Percentiles rank a stretch among this genome's conserved stretches.
Evolutionary conservation across 768 basidiomycete species (phyloP).

Genomic region (Russula vinacea): DNA sequence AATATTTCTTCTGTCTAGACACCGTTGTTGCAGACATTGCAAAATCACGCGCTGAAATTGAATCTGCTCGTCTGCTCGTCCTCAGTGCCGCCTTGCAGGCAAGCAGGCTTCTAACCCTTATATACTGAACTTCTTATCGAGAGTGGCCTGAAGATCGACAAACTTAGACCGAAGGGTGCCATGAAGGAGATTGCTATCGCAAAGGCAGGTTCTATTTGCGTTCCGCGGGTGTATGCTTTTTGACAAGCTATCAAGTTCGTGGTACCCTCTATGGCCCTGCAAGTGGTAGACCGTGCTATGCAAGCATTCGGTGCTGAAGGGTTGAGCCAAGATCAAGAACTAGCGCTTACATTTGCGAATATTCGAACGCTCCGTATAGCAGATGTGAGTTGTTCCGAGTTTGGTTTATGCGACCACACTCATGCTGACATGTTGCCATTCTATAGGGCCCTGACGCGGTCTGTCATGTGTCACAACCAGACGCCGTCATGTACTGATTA

Average conservation of each 20-base stretch:
- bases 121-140: background rate
- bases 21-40: conserved; percentile 91
- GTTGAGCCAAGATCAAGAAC: conserved; percentile 80
- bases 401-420: background rate
- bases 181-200: conserved; percentile 97
- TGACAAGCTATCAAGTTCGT: conserved; percentile 60
- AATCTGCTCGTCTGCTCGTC: conserved; percentile 81
- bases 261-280: conserved; percentile 85
- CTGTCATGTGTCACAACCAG: conserved; percentile 31
- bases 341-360: conserved; percentile 74
- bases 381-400: conserved; percentile 52
- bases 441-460: conserved; percentile 76
- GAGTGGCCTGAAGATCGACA: conserved; percentile 65
- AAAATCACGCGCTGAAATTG: conserved; percentile 89
- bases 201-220: conserved; percentile 54
- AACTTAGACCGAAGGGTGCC: conserved; percentile 86
- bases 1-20: conserved; percentile 44
- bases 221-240: background rate
- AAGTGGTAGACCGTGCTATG: conserved; percentile 91
- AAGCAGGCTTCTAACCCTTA: conserved; percentile 22
- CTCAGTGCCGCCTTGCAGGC: conserved; percentile 87
- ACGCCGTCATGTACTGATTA: conserved; percentile 6
- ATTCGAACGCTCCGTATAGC: conserved; percentile 86
- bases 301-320: conserved; percentile 98
- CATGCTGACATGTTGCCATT: conserved; percentile 18